Percentiles rank a stretch among this genome's conserved stretches.
These are phyloP conservation scores for Elasticomyces elasticus DNA, from an alignment of 495 filamentous ascomycete genomes.

Conservation along the genomic window DNA sequence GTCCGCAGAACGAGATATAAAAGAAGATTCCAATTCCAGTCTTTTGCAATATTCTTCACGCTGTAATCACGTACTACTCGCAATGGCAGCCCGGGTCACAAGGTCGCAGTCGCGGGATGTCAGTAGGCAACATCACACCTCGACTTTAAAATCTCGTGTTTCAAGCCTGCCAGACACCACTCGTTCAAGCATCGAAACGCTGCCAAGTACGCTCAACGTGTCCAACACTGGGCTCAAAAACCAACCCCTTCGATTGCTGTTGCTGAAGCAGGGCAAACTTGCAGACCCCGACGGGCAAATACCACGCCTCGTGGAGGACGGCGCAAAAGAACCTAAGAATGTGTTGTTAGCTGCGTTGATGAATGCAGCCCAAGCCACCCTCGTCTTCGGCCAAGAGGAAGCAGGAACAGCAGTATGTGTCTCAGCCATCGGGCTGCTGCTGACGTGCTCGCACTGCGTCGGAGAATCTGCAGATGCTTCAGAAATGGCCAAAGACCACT, in stretches of 20 bases:
- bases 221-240: not conserved
- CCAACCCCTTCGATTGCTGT: not conserved
- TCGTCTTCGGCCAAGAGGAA: slow-evolving; percentile 41
- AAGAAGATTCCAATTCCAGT: not conserved
- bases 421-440: slow-evolving; percentile 31
- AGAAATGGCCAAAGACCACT: slow-evolving; percentile 21
- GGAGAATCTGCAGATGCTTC: slow-evolving; percentile 29
- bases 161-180: not conserved
- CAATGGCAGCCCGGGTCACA: not conserved
- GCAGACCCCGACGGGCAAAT: not conserved
- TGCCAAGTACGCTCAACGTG: not conserved
- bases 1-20: not conserved
- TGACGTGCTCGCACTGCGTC: slow-evolving; percentile 42
- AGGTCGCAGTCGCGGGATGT: not conserved
- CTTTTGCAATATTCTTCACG: not conserved
- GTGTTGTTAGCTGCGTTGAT: not conserved
- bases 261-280: not conserved
- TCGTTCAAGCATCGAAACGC: not conserved
- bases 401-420: slow-evolving; percentile 43
- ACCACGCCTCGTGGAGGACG: not conserved
- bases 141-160: not conserved
- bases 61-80: not conserved
- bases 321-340: not conserved
- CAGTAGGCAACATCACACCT: not conserved
- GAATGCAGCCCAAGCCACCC: slow-evolving; percentile 29